Percentiles rank a stretch among this genome's conserved stretches.
Conservation (phyloP, 225 moss, liverwort and hornwort species). For the Pseudoscleropodium purum region DNA sequence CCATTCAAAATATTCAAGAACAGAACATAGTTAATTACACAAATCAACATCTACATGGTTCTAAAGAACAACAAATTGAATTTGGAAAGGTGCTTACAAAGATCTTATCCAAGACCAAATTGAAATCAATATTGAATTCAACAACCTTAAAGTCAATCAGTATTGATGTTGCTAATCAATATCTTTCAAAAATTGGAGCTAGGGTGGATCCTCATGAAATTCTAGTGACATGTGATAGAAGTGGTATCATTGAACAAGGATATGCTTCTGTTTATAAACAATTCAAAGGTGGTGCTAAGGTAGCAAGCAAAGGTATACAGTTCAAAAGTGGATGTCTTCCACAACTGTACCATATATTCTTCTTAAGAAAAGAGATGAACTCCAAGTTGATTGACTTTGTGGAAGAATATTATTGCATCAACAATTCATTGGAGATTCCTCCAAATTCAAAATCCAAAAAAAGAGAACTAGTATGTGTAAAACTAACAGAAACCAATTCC, state of each 20-base stretch:
- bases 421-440: neutral
- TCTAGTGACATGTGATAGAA: neutral
- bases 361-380: neutral
- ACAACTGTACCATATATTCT: neutral
- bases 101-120: too few species aligned
- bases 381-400: neutral
- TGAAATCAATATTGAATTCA: neutral
- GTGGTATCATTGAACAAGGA: neutral
- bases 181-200: neutral
- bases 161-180: neutral
- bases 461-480: neutral
- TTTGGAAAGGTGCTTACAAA: neutral
- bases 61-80: neutral
- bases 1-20: neutral
- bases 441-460: neutral
- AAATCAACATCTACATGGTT: neutral
- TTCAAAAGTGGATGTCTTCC: neutral
- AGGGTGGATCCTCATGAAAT: neutral
- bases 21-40: rapidly evolving
- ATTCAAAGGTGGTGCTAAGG: too few species aligned
- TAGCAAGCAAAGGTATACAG: rapidly evolving
- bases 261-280: neutral
- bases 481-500: neutral
- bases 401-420: neutral
- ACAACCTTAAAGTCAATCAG: neutral